Evolutionary conservation across 192 early-diverging fungal species (phyloP).

Genomic region (Mortierella antarctica): DNA sequence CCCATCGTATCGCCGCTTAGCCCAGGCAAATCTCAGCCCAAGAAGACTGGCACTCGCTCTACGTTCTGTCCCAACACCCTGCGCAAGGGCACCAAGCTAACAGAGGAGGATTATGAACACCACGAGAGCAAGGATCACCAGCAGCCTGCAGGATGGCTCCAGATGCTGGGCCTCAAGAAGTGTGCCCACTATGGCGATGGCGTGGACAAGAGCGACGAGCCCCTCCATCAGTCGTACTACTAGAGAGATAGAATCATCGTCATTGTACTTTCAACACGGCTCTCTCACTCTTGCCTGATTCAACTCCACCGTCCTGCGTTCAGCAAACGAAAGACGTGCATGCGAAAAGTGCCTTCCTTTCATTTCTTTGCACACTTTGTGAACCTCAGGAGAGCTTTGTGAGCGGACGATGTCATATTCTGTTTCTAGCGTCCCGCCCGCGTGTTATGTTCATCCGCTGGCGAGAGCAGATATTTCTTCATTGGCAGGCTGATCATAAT

Average conservation of each 20-base stretch:
- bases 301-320: not conserved
- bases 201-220: conserved; percentile 9
- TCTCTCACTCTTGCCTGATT: no score
- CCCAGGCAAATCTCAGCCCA: conserved; percentile 11
- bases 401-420: no score
- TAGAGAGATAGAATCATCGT: not conserved
- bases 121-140: conserved; percentile 3
- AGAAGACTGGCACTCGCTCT: conserved; percentile 50
- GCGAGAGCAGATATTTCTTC: no score
- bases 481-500: no score
- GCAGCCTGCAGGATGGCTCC: conserved; percentile 27
- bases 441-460: no score
- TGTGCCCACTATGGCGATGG: conserved; percentile 17
- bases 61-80: conserved; percentile 36
- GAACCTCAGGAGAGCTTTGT: not conserved
- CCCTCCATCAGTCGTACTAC: conserved; percentile 26
- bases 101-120: conserved; percentile 16
- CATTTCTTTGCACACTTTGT: not conserved
- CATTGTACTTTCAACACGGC: not conserved
- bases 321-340: not conserved
- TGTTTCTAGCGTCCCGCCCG: no score
- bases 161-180: conserved; percentile 29
- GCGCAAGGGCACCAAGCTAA: conserved; percentile 21
- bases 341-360: not conserved
- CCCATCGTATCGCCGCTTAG: conserved; percentile 20